Evolutionary conservation across 2,329 filamentous ascomycete genomes (phyloP).

Genomic region (Xylariomycetidae sp.): DNA sequence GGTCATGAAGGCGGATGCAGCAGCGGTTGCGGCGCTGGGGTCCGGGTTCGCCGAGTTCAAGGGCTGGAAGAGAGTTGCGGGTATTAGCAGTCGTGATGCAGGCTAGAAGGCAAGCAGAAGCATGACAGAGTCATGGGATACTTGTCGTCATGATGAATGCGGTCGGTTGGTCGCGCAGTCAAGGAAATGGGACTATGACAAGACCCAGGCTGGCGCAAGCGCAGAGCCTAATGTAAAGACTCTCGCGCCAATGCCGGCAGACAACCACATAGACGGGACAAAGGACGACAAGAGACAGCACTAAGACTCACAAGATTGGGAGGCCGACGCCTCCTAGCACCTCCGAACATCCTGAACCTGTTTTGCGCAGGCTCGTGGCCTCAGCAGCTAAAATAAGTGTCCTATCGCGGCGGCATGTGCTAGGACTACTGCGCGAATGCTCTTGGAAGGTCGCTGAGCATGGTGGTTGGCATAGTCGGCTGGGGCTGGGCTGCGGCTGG

Average conservation of each 20-base stretch:
- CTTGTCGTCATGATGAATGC: no score
- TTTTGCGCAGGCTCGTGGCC: constrained; percentile 18
- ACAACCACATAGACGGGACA: constrained; percentile 7
- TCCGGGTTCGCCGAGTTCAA: constrained; percentile 59
- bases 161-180: no score
- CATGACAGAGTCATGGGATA: no score
- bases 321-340: constrained; percentile 43
- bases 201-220: no score
- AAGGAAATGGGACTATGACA: no score
- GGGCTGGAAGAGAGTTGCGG: constrained; percentile 39
- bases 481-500: constrained; percentile 6
- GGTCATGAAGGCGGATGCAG: constrained; percentile 71
- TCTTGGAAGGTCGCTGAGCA: constrained; percentile 2
- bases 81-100: no score
- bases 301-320: constrained; percentile 40
- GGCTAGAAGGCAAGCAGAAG: no score
- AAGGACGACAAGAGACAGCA: not conserved
- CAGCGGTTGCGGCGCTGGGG: constrained; percentile 71
- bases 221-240: no score
- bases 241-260: no score
- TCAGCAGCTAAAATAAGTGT: constrained; percentile 12
- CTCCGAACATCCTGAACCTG: constrained; percentile 39
- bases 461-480: no score
- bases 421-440: constrained; percentile 9
- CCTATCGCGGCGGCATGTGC: constrained; percentile 18